These are phyloP conservation scores for Nannochloropsis salina DNA, from an alignment of 108 stramenopile species.

Conservation along the genomic window DNA sequence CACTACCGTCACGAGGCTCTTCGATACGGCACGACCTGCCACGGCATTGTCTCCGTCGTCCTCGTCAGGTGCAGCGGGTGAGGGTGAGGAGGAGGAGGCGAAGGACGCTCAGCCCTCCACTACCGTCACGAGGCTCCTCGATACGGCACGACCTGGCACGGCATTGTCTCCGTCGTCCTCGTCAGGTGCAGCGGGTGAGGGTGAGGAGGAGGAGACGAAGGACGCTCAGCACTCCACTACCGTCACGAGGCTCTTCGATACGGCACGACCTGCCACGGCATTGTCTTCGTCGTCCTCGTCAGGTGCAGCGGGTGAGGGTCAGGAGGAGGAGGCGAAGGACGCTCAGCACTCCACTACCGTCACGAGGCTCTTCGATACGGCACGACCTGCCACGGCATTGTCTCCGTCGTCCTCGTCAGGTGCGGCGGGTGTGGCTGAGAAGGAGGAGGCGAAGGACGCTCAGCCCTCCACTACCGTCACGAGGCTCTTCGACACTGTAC, in stretches of 20 bases:
- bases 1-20: neutral
- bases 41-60: neutral
- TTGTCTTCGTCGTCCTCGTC: no score
- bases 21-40: neutral
- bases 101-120: neutral
- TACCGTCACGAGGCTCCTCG: neutral
- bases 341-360: neutral
- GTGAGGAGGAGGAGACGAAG: neutral
- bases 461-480: neutral
- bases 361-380: neutral
- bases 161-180: neutral
- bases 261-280: neutral
- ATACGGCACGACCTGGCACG: neutral
- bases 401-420: neutral
- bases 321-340: neutral
- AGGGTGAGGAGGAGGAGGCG: no score
- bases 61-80: neutral
- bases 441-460: neutral
- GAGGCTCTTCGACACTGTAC: neutral
- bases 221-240: neutral
- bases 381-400: neutral
- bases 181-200: neutral
- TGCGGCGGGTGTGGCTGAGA: neutral
- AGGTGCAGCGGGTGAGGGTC: neutral
- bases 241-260: constrained; percentile 10